Conservation (phyloP, 2,329 filamentous ascomycete genomes). For the Falciphora oryzae region DNA sequence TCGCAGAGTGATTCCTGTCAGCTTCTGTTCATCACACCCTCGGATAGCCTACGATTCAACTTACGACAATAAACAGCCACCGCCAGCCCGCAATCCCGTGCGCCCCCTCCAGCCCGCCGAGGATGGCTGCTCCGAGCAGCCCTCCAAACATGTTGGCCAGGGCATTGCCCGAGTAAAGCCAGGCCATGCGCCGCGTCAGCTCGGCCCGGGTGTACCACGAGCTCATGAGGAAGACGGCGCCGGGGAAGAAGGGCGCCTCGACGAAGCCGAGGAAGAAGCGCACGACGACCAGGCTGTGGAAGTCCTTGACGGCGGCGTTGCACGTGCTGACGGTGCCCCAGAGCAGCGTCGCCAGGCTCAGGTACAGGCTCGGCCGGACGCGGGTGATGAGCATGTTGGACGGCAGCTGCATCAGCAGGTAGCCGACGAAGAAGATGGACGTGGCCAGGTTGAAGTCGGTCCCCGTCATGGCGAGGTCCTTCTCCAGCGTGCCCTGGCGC, state of each 20-base stretch:
- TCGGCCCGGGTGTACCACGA: conserved; percentile 40
- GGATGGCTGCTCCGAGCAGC: conserved; percentile 42
- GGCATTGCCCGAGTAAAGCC: conserved; percentile 40
- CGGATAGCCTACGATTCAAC: neutral
- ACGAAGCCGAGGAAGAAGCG: conserved; percentile 42
- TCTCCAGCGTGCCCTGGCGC: conserved; percentile 45
- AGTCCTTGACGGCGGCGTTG: conserved; percentile 40
- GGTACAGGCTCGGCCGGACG: conserved; percentile 46
- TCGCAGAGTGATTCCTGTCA: neutral
- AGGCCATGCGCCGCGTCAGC: conserved; percentile 38
- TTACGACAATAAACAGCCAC: conserved; percentile 26
- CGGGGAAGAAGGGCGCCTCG: conserved; percentile 48
- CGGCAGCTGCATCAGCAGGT: conserved; percentile 56
- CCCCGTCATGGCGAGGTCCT: conserved; percentile 46
- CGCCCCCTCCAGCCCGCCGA: conserved; percentile 32
- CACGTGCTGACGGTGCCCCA: conserved; percentile 36
- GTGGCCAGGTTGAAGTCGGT: conserved; percentile 53
- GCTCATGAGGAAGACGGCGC: conserved; percentile 40
- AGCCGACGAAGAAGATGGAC: conserved; percentile 52
- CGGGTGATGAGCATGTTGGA: conserved; percentile 51
- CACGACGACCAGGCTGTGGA: conserved; percentile 35
- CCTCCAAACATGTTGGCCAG: conserved; percentile 47
- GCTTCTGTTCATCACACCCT: neutral
- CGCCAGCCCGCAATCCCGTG: conserved; percentile 13
- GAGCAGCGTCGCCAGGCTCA: conserved; percentile 40